Conservation (phyloP, 306 rosid species). For the Cicer bijugum region DNA sequence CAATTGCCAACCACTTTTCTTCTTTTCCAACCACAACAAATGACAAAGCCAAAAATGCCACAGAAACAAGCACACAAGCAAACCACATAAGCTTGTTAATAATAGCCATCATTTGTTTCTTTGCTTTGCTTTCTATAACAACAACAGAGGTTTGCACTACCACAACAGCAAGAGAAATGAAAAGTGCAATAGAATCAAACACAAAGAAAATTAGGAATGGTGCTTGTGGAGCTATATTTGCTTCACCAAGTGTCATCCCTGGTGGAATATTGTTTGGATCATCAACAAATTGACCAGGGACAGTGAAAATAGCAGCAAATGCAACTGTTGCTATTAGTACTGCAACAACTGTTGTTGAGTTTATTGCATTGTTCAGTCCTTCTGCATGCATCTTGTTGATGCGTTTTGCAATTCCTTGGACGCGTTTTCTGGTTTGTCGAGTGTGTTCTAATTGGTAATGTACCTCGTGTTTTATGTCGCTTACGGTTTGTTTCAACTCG, state of each 20-base stretch:
- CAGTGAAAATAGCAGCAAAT: constrained; percentile 90
- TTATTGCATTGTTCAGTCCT: constrained; percentile 96
- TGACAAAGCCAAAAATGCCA: constrained; percentile 84
- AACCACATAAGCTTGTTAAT: constrained; percentile 99
- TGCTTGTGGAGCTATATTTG: constrained; percentile 69
- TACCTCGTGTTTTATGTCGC: constrained; percentile 94
- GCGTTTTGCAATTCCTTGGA: constrained; percentile 96
- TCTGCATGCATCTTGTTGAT: constrained; percentile 88
- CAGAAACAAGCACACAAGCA: constrained; percentile 83
- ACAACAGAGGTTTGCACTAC: constrained; percentile 97
- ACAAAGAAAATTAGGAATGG: constrained; percentile 77
- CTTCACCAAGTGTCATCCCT: constrained; percentile 81
- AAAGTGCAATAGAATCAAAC: constrained; percentile 85
- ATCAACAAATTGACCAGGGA: constrained; percentile 90
- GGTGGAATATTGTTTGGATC: constrained; percentile 55
- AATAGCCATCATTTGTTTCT: constrained; percentile 98
- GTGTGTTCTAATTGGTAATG: constrained; percentile 94
- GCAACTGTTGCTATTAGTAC: constrained; percentile 97
- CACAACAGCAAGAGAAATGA: constrained; percentile 92
- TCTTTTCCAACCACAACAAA: constrained; percentile 84
- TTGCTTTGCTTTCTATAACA: constrained; percentile 92
- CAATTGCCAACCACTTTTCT: constrained; percentile 81
- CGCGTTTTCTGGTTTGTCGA: constrained; percentile 87
- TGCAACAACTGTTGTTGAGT: constrained; percentile 94
- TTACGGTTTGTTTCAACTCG: constrained; percentile 89